Conservation (phyloP, 805 yeast genomes). For the Candida sphagnicola region DNA sequence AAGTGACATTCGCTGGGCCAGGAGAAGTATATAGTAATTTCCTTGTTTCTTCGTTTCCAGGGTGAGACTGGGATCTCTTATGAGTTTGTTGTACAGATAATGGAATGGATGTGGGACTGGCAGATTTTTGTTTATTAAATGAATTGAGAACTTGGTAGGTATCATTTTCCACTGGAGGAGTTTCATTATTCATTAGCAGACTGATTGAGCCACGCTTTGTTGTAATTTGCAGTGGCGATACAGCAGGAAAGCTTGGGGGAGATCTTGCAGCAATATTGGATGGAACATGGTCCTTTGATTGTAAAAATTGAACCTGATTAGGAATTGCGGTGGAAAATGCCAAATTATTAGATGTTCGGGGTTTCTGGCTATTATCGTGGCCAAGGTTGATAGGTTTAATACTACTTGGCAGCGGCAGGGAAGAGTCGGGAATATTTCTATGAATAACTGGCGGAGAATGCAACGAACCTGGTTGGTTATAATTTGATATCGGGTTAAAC, state of each 20-base stretch:
- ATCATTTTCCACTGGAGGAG: not conserved
- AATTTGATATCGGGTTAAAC: not conserved
- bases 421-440: not conserved
- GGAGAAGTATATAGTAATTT: slow-evolving; percentile 24
- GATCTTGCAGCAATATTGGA: too few relatives aligned
- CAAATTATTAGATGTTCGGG: too few relatives aligned
- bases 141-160: too few relatives aligned
- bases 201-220: slow-evolving; percentile 2
- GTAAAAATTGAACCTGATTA: too few relatives aligned
- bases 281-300: too few relatives aligned
- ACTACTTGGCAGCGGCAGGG: not conserved
- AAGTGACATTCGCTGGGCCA: slow-evolving; percentile 45
- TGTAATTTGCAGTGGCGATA: slow-evolving; percentile 2
- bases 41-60: slow-evolving; percentile 5
- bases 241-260: not conserved
- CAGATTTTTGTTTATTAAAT: not conserved
- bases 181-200: slow-evolving; percentile 2
- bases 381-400: too few relatives aligned
- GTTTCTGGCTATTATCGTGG: too few relatives aligned
- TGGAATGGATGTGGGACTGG: not conserved
- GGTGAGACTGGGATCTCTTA: slow-evolving; percentile 22
- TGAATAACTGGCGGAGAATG: not conserved
- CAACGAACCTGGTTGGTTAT: not conserved
- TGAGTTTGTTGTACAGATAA: slow-evolving; percentile 10
- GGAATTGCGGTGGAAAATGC: too few relatives aligned